Conservation (phyloP, 2,329 filamentous ascomycete species). For the Scedosporium boydii region DNA sequence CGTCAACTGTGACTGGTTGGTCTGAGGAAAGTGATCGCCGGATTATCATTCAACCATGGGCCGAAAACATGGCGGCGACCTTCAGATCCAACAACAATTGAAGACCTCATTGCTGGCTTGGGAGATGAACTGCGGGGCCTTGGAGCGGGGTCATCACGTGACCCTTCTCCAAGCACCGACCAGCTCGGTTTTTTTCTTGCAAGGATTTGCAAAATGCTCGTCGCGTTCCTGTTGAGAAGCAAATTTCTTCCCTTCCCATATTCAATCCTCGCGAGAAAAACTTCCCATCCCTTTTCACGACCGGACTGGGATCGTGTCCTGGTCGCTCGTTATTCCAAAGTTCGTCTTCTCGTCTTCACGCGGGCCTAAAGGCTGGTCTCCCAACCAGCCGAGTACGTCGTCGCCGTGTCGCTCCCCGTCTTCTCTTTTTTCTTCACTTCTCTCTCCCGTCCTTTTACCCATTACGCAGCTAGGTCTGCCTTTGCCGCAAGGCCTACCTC, state of each 20-base stretch:
- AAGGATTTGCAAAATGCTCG: constrained; percentile 8
- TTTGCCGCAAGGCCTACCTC: constrained; percentile 37
- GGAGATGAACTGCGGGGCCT: not conserved
- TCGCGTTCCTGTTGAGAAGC: constrained; percentile 9
- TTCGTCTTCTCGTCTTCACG: constrained; percentile 4
- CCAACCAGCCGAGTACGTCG: constrained; percentile 26
- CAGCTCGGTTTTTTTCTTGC: constrained; percentile 16
- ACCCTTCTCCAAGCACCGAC: constrained; percentile 12
- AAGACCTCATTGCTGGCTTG: no score
- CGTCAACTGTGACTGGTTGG: not conserved
- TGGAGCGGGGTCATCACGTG: constrained; percentile 6
- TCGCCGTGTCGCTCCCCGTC: constrained; percentile 32
- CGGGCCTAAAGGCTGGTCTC: constrained; percentile 21
- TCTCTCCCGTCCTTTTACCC: constrained; percentile 36
- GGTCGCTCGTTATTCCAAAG: not conserved
- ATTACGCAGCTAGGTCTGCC: constrained; percentile 59
- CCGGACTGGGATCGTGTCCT: not conserved
- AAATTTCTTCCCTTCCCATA: constrained; percentile 2
- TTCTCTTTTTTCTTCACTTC: constrained; percentile 40
- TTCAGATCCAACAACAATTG: no score
- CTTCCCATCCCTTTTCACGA: not conserved
- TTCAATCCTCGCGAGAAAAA: constrained; percentile 5
- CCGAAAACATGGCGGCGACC: not conserved
- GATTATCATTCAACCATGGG: not conserved
- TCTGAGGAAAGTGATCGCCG: not conserved